Base-by-base conservation (phyloP, 257 asterid species). In the Solanum pinnatisectum region DNA sequence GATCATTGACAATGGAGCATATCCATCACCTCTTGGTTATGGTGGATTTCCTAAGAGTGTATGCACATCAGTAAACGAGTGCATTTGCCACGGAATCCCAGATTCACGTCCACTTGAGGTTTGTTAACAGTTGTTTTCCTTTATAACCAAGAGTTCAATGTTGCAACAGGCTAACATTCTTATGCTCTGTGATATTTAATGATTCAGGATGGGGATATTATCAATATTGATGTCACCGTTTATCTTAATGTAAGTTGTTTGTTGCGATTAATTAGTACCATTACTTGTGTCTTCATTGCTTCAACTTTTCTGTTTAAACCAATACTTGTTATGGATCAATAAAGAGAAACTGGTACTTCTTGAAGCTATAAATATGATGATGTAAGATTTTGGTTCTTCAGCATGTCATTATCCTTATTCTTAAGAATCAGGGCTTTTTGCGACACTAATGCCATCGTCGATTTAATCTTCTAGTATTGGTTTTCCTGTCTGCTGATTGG, bases 21-120 rank as follows among this genome's bases (percentile, higher is more conserved):
- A 97, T 91, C 99, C 99, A 44, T 97, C 99, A 59, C 99, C 99
- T 87, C 99, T 96, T 92, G 95, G 98, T 89, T 97, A 97, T 90
- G 99, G 98, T 72, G 99, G 98, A 39, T 97, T 97, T 91, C 99
- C 99, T 7, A 96, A 97, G 95, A 97, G 98, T 85, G 98, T 97
- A 59, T 97, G 99, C 94, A 97, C 99, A 89, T 97, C 99, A 13
- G 98, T 97, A 87, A 97, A 97, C 86, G 99, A 97, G 93, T 97
- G 99, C 93, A 96, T 96, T 93, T 96, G 99, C 93, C 99, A 97
- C 87, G 99, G 99, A 89, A 97, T 97, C 87, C 99, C 99, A 32
- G 99, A 97, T 93, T 97, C 99, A 87, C 98, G 98, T 85, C 92
- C 90, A 70, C 98, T 97, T 65, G 95, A 95, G 99, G 99, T 96